phyloP scores from a whole-genome alignment of 257 asterid genomes.

The Mitragyna speciosa region DNA sequence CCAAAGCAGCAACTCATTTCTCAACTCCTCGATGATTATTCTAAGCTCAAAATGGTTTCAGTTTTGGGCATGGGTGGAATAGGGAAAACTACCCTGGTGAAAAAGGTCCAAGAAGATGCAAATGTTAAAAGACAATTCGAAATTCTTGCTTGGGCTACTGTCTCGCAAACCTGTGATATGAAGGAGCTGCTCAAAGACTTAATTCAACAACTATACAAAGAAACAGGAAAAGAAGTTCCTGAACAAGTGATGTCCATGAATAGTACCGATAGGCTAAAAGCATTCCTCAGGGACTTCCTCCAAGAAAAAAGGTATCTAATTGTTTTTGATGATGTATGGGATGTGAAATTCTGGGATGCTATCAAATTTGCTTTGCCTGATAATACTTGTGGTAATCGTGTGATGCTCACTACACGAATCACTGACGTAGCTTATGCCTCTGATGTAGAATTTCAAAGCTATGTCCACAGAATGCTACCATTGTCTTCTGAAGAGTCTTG shows the following conservation, averaged over 20 bases:
- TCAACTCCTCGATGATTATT: neutral
- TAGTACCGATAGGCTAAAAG: neutral
- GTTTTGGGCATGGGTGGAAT: conserved; percentile 13
- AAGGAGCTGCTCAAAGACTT: neutral
- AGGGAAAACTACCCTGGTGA: conserved; percentile 1
- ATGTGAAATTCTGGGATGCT: conserved; percentile 1
- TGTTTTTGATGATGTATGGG: conserved; percentile 15
- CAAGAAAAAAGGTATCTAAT: conserved; percentile 1
- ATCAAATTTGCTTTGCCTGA: conserved; percentile 8
- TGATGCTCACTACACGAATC: conserved; percentile 1
- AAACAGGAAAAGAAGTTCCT: conserved; percentile 2
- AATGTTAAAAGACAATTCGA: neutral
- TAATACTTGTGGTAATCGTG: neutral
- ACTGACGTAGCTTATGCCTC: neutral
- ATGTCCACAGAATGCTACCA: conserved; percentile 12
- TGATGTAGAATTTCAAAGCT: neutral
- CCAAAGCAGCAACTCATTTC: conserved; percentile 5
- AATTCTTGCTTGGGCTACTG: neutral
- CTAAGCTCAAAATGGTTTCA: conserved; percentile 5
- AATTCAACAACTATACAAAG: neutral
- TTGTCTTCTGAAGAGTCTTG: conserved; percentile 2
- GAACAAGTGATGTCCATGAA: neutral
- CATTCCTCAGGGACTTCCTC: neutral
- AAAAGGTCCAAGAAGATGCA: conserved; percentile 4
- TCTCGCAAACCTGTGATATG: conserved; percentile 5